Evolutionary conservation across 2,329 filamentous ascomycete species (phyloP), one percentile per base, ranked within the genome.

Genomic region (Microcyclosporella mali): DNA sequence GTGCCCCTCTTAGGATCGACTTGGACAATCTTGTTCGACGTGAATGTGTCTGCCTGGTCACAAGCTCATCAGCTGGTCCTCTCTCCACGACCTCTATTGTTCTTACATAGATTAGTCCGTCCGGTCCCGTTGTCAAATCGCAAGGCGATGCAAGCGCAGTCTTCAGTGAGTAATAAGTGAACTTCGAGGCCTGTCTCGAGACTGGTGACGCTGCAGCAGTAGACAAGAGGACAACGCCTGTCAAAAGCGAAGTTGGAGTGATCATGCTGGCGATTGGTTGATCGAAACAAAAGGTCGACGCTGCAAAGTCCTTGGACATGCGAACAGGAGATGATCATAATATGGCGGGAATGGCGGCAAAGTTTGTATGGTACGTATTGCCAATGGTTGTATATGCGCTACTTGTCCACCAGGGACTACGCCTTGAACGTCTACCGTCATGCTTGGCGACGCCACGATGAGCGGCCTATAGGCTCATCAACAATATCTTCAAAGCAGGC

Each of bases 1-100:
- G 48, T 31, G 32, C 48, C 46, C 1, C 34, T 49, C 3, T 31
- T 32, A n/a, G 32, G 43, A 32, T 55, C 48, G 30, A 55, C 46
- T 30, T 49, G 47, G 10, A 51, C 50, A 33, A 55, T 51, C 46
- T 55, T 55, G 50, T 53, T 55, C 17, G 52, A 47, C 4, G 49
- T 49, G 44, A 55, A 55, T 12, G 52, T 55, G 31, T 53, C 50
- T 19, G 50, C 50, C 47, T 52, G 14, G 21, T 9, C 21, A 25
- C 4, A 27, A 10, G 25, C 11, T 12, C 10, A 38, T 38, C 35
- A 38, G 35, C 16, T n/a, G 6, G 4, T 11, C 11, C 14, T 12
- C 12, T 31, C 14, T 4, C 33, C 6, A 35, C 17, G 33, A 17
- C 17, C 11, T 6, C 4, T 19, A 7, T 6, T 35, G n/a, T 30